These are phyloP conservation scores for Gossypium turneri DNA, from an alignment of 345 rosid genomes.

Conservation along the genomic window DNA sequence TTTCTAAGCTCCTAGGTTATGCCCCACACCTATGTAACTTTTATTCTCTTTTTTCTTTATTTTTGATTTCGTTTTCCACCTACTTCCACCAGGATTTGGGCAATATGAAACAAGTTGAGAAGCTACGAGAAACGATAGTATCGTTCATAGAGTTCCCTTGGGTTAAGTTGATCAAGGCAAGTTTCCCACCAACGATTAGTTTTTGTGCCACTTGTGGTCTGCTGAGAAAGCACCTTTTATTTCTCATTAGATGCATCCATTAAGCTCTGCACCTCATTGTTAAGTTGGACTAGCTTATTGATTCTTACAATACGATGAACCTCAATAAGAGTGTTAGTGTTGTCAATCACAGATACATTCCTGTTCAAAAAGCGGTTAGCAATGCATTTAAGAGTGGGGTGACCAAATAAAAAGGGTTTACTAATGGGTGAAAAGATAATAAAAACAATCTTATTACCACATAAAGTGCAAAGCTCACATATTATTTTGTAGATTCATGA, in stretches of 20 bases:
- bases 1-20: too few relatives aligned
- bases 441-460: constrained; percentile 25
- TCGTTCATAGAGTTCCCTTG: background rate
- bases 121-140: background rate
- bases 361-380: constrained; percentile 18
- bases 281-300: constrained; percentile 12
- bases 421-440: constrained; percentile 34
- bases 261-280: background rate
- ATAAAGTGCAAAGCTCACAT: constrained; percentile 32
- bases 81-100: too few relatives aligned
- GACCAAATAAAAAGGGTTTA: constrained; percentile 29
- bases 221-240: background rate
- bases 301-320: constrained; percentile 26
- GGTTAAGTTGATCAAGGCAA: constrained; percentile 17
- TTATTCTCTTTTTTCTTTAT: too few relatives aligned
- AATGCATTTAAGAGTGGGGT: constrained; percentile 32
- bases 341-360: background rate
- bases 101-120: background rate
- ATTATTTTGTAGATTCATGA: constrained; percentile 39
- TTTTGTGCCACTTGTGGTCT: background rate
- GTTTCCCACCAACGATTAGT: constrained; percentile 24
- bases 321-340: constrained; percentile 22
- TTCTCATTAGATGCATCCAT: constrained; percentile 21
- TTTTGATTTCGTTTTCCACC: too few relatives aligned
- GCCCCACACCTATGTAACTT: too few relatives aligned